A percentile compares a stretch with the other conserved stretches of the same genome.
phyloP scores from a whole-genome alignment of 2,329 filamentous ascomycete genomes.

The Boeremia lycopersici region DNA sequence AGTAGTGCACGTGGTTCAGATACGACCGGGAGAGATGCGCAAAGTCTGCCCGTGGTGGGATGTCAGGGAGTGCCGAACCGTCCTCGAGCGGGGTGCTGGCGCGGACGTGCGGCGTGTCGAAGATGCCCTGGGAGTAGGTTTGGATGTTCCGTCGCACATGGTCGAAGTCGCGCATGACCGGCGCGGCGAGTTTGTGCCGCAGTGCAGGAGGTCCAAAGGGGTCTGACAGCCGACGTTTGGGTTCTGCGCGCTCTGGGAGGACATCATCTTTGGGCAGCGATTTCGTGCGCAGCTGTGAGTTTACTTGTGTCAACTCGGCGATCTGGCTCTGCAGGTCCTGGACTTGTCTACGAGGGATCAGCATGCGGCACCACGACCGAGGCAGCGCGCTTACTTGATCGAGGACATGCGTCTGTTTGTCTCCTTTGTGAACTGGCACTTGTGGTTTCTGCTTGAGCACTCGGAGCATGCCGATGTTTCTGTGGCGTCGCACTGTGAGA shows the following conservation, averaged over 20 bases:
- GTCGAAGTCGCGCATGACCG: constrained; percentile 70
- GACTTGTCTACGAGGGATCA: constrained; percentile 66
- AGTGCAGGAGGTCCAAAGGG: constrained; percentile 10
- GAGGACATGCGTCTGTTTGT: constrained; percentile 98
- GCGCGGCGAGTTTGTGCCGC: constrained; percentile 60
- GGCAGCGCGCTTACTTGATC: constrained; percentile 71
- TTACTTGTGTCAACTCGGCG: constrained; percentile 78
- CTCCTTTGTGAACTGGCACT: constrained; percentile 98
- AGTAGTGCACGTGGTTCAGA: constrained; percentile 75
- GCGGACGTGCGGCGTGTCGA: constrained; percentile 73
- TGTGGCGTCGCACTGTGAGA: constrained; percentile 80
- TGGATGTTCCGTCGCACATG: constrained; percentile 75
- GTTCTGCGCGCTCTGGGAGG: constrained; percentile 47
- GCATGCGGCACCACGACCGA: not conserved
- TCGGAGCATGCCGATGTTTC: constrained; percentile 96
- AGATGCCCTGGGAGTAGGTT: constrained; percentile 76
- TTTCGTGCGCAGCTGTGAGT: constrained; percentile 72
- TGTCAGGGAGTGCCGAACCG: constrained; percentile 60
- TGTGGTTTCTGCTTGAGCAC: constrained; percentile 94
- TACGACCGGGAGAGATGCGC: constrained; percentile 79
- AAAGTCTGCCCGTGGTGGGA: constrained; percentile 73
- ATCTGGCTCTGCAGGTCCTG: constrained; percentile 96
- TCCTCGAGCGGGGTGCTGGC: constrained; percentile 51
- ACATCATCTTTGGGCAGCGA: constrained; percentile 57
- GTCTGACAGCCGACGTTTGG: constrained; percentile 55